Percentiles rank a stretch among this genome's conserved stretches.
These are phyloP conservation scores for Juncus effusus DNA, from an alignment of 176 grass and related monocot genomes.

Conservation along the genomic window DNA sequence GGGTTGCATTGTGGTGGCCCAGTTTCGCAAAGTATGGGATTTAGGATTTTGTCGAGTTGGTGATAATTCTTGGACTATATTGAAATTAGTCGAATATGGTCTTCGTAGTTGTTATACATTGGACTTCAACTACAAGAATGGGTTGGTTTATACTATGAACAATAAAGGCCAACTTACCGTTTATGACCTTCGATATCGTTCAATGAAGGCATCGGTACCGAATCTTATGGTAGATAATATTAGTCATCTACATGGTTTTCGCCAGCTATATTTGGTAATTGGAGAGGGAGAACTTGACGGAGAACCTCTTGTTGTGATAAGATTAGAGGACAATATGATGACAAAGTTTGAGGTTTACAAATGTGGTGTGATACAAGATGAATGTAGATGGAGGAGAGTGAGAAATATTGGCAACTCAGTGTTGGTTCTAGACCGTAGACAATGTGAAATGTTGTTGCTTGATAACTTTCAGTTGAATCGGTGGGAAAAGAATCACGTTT, in stretches of 20 bases:
- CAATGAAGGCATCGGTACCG: not conserved
- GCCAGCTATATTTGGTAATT: not conserved
- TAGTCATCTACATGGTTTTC: not conserved
- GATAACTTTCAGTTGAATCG: not conserved
- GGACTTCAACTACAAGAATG: not conserved
- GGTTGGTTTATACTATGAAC: not conserved
- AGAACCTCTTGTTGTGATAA: not conserved
- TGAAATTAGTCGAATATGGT: not conserved
- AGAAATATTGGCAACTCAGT: slow-evolving; percentile 2
- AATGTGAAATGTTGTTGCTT: too few relatives aligned
- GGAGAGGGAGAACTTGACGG: slow-evolving; percentile 6
- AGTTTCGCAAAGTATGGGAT: not conserved
- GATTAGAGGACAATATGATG: too few relatives aligned
- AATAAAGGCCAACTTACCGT: not conserved
- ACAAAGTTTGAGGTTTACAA: too few relatives aligned
- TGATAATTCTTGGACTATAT: slow-evolving; percentile 7
- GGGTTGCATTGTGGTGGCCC: not conserved
- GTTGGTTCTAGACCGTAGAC: not conserved
- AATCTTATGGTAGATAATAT: not conserved
- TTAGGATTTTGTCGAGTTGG: slow-evolving; percentile 1
- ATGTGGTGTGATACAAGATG: too few relatives aligned
- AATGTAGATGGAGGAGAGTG: not conserved
- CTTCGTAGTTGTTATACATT: not conserved
- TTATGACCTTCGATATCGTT: slow-evolving; percentile 7
- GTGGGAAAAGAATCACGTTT: slow-evolving; percentile 1